Evolutionary conservation across 352 stramenopile species (phyloP), one percentile per base, ranked within the genome.

Genomic region (Pythium dissotocum): DNA sequence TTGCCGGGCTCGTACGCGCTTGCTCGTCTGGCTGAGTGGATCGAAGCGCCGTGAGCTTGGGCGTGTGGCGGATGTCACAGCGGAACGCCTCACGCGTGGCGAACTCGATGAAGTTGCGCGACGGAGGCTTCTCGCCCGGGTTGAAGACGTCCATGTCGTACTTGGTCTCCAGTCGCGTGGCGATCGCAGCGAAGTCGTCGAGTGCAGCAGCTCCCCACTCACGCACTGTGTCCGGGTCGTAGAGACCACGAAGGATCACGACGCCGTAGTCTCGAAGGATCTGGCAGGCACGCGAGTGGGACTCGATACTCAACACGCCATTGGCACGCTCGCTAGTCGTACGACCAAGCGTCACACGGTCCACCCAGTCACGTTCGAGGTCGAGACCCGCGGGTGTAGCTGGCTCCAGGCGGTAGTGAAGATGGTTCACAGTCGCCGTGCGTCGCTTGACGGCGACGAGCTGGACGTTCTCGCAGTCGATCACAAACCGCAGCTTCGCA

Each of bases 21-120:
- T 18, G 16, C 42, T 49, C 42, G 18, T 49, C 42, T 6, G 42
- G 42, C 42, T 49, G 42, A 8, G 42, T 49, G 42, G 42, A 49
- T 49, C 42, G 42, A 21, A 49, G 42, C 42, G 42, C 42, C 16
- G 42, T 49, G 14, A 49, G 42, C 42, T 49, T 49, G 42, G 42
- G 42, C 42, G 42, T 49, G 42, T 49, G 42, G 42, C 42, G 42
- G 18, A 49, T 49, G 16, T 49, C 42, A 49, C 42, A 49, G 18
- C 42, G 42, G 42, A 49, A 49, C 2, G 42, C 42, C 42, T 49
- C 42, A 2, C 42, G 42, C 42, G 42, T 49, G 14, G 42, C 42
- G 42, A 49, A 49, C 42, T 49, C 42, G 18, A 49, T 49, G 42
- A 49, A 49, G 42, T 49, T 49, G 42, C 42, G 42, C 42, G 42